phyloP scores from a whole-genome alignment of 2,329 filamentous ascomycete genomes.

The Alternaria viburni region DNA sequence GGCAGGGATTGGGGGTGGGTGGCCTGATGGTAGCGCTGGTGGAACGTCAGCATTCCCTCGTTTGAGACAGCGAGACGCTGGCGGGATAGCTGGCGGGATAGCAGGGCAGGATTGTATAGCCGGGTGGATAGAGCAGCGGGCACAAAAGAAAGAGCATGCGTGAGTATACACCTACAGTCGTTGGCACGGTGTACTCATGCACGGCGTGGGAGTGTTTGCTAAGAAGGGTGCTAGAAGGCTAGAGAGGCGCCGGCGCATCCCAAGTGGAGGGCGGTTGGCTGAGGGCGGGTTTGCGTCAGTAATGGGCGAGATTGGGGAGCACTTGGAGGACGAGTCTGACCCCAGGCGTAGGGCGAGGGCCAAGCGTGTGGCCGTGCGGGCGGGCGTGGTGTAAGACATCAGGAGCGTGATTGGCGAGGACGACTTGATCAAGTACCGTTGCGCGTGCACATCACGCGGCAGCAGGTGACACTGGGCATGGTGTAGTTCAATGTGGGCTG shows the following conservation, averaged over 20 bases:
- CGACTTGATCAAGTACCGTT: slow-evolving; percentile 7
- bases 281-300: slow-evolving; percentile 24
- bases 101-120: slow-evolving; percentile 2
- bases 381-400: slow-evolving; percentile 11
- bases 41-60: slow-evolving; percentile 28
- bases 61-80: neutral
- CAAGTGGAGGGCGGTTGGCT: slow-evolving; percentile 30
- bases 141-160: neutral
- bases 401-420: slow-evolving; percentile 19
- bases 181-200: neutral
- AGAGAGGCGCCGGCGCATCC: slow-evolving; percentile 1
- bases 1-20: neutral
- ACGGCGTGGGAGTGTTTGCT: neutral
- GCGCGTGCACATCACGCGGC: slow-evolving; percentile 20
- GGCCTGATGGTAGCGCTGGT: slow-evolving; percentile 16
- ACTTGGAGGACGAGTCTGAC: slow-evolving; percentile 22
- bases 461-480: slow-evolving; percentile 14
- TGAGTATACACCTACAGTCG: neutral
- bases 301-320: slow-evolving; percentile 25
- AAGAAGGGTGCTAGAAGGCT: neutral
- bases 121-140: neutral
- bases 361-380: slow-evolving; percentile 36
- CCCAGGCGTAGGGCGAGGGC: slow-evolving; percentile 39
- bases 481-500: neutral
- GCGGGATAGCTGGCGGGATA: neutral